Conservation (phyloP, 306 rosid species). For the Benincasa hispida region DNA sequence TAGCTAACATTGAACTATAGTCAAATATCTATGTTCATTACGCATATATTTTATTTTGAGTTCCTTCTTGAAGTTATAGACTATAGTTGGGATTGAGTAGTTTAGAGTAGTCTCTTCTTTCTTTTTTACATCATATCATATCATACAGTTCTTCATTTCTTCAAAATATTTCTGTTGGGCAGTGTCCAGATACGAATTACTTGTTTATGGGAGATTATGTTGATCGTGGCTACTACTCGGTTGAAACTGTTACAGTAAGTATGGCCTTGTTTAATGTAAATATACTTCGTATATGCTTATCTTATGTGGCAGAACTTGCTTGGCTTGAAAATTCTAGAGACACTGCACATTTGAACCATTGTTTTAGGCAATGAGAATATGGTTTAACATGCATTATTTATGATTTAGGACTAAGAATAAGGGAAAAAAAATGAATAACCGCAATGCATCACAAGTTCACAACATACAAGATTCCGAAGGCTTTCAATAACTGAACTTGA, state of each 20-base stretch:
- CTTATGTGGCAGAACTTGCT: background rate
- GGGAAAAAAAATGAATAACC: background rate
- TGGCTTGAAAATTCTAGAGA: background rate
- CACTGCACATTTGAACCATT: background rate
- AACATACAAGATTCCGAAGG: background rate
- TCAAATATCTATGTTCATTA: background rate
- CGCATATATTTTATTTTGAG: background rate
- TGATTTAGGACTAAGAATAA: background rate
- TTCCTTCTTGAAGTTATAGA: background rate
- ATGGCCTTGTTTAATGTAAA: background rate
- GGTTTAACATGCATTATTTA: background rate
- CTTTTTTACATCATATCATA: background rate
- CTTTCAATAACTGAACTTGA: background rate
- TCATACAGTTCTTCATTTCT: background rate
- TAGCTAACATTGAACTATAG: background rate
- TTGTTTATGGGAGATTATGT: constrained; percentile 98
- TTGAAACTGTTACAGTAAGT: constrained; percentile 89
- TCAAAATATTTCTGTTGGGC: constrained; percentile 1
- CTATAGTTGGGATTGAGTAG: background rate
- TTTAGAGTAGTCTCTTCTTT: background rate
- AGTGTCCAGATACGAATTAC: constrained; percentile 99
- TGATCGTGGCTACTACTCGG: constrained; percentile 95
- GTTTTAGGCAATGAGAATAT: background rate
- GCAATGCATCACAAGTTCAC: background rate
- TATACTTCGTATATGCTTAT: background rate